Base-by-base conservation (phyloP, 768 basidiomycete genomes). In the Rhizopogon rudus region DNA sequence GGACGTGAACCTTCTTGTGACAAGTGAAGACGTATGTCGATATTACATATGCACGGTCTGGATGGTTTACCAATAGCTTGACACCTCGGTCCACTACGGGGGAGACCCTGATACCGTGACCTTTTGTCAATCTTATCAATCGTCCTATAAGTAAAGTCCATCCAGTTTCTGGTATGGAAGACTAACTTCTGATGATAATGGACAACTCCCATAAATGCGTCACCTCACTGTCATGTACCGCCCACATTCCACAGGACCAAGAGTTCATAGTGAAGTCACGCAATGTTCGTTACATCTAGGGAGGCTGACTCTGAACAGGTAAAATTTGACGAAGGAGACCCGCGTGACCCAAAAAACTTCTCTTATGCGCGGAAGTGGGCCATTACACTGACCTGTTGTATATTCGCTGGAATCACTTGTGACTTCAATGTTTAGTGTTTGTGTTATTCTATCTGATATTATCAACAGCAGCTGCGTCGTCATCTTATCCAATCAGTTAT, bases 401-500 rank as follows among this genome's bases (percentile, higher is more conserved):
- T 51, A 41, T 66, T 69, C 49, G 59, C 63, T 3, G 62, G 46
- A 29, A 52, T 69, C 9, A 55, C 62, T 42, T 58, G 72, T 63
- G 55, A 41, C 16, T 33, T 17, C 1, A 4, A 6, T 12, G 17
- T 51, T 9, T 0, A 3, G 17, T 45, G 2, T 6, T 22, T 5
- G 2, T 22, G 10, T 9, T 3, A 16, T 7, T 13, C 2, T 40
- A 22, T 29, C 54, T 60, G 16, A 65, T 6, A 8, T 3, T 8
- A n/a, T 1, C 2, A 44, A 43, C 29, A 81, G 86, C 77, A n/a
- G 74, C 80, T 1, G 67, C 76, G 5, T 68, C 77, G 2, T 72
- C 79, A 5, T 73, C 81, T 0, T 87, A 81, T 66, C 76, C 76
- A 31, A 67, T 82, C 52, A 86, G 85, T 1, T 73, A 76, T 57